Conservation (phyloP, 1,284 basidiomycete species). For the Naganishia liquefaciens region DNA sequence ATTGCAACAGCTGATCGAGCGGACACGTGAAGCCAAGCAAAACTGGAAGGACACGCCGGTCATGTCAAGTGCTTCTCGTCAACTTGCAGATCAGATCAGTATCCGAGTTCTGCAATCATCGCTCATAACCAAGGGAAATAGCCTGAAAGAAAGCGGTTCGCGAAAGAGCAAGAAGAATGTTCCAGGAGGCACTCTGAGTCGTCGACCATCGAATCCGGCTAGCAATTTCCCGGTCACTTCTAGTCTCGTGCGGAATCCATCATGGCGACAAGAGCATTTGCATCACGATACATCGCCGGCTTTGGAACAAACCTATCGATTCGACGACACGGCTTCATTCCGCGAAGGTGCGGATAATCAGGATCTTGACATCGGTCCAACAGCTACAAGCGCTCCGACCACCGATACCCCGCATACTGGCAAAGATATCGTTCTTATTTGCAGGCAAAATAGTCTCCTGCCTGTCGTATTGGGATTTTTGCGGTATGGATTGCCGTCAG, state of each 20-base stretch:
- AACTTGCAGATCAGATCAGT: constrained; percentile 69
- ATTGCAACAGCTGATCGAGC: constrained; percentile 68
- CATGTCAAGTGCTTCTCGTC: constrained; percentile 55
- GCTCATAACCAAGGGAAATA: constrained; percentile 59
- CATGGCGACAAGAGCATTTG: constrained; percentile 1
- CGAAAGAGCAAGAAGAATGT: background rate
- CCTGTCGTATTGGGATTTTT: constrained; percentile 49
- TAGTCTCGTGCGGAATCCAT: background rate
- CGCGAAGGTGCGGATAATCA: background rate
- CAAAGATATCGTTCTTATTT: constrained; percentile 52
- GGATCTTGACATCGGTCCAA: background rate
- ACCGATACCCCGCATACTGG: constrained; percentile 43
- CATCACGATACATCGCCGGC: constrained; percentile 3
- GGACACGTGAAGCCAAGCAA: constrained; percentile 60
- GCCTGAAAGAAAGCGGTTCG: constrained; percentile 6
- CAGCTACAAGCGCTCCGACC: background rate
- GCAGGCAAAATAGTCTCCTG: constrained; percentile 52
- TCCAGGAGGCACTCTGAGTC: background rate
- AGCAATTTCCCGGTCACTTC: background rate
- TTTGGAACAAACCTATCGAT: constrained; percentile 9
- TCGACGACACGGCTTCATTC: background rate
- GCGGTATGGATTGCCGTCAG: constrained; percentile 23
- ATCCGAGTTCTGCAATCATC: constrained; percentile 81
- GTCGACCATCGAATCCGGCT: background rate
- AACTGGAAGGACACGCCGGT: constrained; percentile 50